Percentiles rank a stretch among this genome's conserved stretches.
Conservation (phyloP, 2,329 filamentous ascomycete species). For the Sporothrix brasiliensis region DNA sequence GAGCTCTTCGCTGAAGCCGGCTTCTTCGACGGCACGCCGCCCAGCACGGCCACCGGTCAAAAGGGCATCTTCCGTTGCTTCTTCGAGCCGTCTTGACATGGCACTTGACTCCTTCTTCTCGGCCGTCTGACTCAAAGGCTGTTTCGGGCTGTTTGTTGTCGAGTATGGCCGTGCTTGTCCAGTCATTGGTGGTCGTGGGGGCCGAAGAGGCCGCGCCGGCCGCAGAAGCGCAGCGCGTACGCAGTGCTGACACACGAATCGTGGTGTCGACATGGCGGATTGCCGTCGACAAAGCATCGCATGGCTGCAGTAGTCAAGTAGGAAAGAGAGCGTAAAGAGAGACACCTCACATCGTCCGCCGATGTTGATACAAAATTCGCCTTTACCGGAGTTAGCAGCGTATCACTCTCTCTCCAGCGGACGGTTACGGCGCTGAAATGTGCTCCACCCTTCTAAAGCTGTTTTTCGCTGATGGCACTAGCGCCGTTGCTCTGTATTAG, state of each 20-base stretch:
- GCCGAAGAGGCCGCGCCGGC: not conserved
- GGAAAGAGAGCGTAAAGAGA: not conserved
- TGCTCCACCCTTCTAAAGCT: not conserved
- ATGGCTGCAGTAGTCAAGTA: not conserved
- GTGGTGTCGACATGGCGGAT: slow-evolving; percentile 20
- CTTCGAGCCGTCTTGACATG: slow-evolving; percentile 60
- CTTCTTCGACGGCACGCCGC: slow-evolving; percentile 62
- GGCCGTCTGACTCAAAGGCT: not conserved
- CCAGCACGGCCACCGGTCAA: slow-evolving; percentile 62
- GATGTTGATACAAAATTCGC: slow-evolving; percentile 9
- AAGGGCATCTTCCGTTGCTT: slow-evolving; percentile 66
- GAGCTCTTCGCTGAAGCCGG: slow-evolving; percentile 65
- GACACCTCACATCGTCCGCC: not conserved
- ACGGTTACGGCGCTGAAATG: not conserved
- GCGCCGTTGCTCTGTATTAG: not conserved
- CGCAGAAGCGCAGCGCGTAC: not conserved
- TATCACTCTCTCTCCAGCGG: not conserved
- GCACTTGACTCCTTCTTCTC: slow-evolving; percentile 45
- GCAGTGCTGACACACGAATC: slow-evolving; percentile 28
- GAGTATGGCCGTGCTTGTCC: not conserved
- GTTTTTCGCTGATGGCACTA: not conserved
- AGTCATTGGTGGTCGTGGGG: not conserved
- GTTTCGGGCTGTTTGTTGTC: not conserved
- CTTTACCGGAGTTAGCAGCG: slow-evolving; percentile 10
- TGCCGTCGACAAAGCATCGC: not conserved